Evolutionary conservation across 805 yeast species (phyloP), one percentile per base, ranked within the genome.

Genomic region (Yarrowia deformans): DNA sequence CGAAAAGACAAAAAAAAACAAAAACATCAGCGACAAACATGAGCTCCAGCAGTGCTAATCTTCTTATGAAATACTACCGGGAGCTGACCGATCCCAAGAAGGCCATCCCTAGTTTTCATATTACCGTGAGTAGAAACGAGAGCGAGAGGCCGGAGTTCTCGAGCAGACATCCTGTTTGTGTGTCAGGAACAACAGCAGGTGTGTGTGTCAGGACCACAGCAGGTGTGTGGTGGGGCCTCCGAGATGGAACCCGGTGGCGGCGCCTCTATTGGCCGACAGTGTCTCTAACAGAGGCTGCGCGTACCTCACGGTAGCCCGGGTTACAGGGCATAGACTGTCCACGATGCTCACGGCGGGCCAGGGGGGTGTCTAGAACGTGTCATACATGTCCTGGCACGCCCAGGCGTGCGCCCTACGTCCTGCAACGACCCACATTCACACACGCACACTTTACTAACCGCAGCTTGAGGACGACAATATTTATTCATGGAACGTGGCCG

Each of bases 11-110:
- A 42, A 10, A 56, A 29, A 40, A 56, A 42, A 56, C 29, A 29
- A 40, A 56, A 16, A 10, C 13, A 46, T 34, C 29, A 2, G 29
- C 29, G 29, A 23, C 29, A 23, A 58, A 49, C 68, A 70, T 72
- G 37, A 72, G 71, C 58, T 69, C 74, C 50, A 74, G 74, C 40
- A 70, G 73, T 67, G 73, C 75, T 35, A 88, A 96, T 71, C 85
- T 94, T 70, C 84, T 94, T 70, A 89, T 92, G 87, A 93, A 95
- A 84, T 98, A 94, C 84, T 93, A 84, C 81, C 88, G 91, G 78
- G 98, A 94, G 77, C 88, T 94, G 70, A 91, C 97, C 29, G 96
- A 93, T 81, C 97, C 98, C 12, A 90, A 89, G 76, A 91, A 90
- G 77, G 93, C 90, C 49, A 85, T 87, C 69, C 89, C 90, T 2